phyloP scores from a whole-genome alignment of 345 rosid species.

The Linum tenue region DNA sequence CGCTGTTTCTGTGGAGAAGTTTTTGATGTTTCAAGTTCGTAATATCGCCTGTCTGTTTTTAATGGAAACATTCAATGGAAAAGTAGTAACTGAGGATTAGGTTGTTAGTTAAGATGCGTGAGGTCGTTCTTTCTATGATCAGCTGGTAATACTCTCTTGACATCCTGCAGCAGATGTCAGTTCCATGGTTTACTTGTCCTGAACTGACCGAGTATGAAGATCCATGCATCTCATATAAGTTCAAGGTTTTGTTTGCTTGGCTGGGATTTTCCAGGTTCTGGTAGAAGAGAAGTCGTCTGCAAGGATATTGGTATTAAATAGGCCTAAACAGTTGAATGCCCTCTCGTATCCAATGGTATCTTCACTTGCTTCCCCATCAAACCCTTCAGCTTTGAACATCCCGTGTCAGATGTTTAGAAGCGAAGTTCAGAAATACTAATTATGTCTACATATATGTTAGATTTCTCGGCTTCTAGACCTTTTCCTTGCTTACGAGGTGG shows the following conservation, averaged over 20 bases:
- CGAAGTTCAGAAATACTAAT: neutral
- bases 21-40: no score
- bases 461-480: slow-evolving; percentile 43
- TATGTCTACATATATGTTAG: slow-evolving; percentile 23
- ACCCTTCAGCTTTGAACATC: neutral
- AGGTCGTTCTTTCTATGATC: no score
- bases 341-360: slow-evolving; percentile 48
- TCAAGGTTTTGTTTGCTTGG: neutral
- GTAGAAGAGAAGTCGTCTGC: slow-evolving; percentile 43
- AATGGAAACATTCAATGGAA: no score
- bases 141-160: no score
- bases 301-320: slow-evolving; percentile 54
- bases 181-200: no score
- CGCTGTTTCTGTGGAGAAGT: no score
- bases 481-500: slow-evolving; percentile 48
- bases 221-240: no score
- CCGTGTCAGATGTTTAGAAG: neutral
- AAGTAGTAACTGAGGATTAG: no score
- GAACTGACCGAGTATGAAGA: no score
- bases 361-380: neutral
- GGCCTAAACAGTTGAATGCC: slow-evolving; percentile 69
- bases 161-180: no score
- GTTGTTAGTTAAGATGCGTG: no score
- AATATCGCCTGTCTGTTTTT: no score
- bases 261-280: slow-evolving; percentile 32